Conservation (phyloP, 2,329 filamentous ascomycete genomes). For the Aspergillus caelatus region DNA sequence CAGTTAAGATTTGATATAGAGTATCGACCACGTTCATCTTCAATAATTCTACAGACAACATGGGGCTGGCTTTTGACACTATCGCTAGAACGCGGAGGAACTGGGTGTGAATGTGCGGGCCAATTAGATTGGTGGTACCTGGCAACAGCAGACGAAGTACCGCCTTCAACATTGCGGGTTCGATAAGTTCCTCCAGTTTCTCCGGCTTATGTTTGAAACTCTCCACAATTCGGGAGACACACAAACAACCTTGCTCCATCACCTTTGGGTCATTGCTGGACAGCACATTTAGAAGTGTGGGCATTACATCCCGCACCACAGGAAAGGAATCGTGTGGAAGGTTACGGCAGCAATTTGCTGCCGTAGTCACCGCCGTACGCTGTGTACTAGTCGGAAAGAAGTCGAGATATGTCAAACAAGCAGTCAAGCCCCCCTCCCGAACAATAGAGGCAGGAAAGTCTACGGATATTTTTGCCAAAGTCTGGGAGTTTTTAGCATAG, state of each 20-base stretch:
- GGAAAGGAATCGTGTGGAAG: conserved; percentile 92
- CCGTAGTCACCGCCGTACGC: conserved; percentile 92
- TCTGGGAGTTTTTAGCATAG: conserved; percentile 50
- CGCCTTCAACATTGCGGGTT: conserved; percentile 80
- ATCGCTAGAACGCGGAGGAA: conserved; percentile 91
- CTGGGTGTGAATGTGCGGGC: conserved; percentile 91
- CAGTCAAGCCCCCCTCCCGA: conserved; percentile 89
- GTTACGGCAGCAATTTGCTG: conserved; percentile 96
- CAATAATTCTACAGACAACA: conserved; percentile 83
- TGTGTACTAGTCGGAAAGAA: conserved; percentile 98
- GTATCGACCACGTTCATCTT: conserved; percentile 98
- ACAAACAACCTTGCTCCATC: conserved; percentile 93
- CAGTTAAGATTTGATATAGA: conserved; percentile 93
- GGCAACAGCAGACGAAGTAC: conserved; percentile 86
- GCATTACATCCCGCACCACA: conserved; percentile 94
- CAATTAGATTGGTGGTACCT: conserved; percentile 93
- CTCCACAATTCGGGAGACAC: conserved; percentile 93
- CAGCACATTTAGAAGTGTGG: conserved; percentile 85
- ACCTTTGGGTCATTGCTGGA: conserved; percentile 93
- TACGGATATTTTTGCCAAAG: conserved; percentile 93
- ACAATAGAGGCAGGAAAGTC: conserved; percentile 96
- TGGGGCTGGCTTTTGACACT: conserved; percentile 84
- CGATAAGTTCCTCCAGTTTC: conserved; percentile 91
- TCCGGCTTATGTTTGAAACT: conserved; percentile 88
- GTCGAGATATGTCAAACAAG: conserved; percentile 93